These are phyloP conservation scores for Eucalyptus shirleyi DNA, from an alignment of 345 rosid genomes.

Conservation along the genomic window DNA sequence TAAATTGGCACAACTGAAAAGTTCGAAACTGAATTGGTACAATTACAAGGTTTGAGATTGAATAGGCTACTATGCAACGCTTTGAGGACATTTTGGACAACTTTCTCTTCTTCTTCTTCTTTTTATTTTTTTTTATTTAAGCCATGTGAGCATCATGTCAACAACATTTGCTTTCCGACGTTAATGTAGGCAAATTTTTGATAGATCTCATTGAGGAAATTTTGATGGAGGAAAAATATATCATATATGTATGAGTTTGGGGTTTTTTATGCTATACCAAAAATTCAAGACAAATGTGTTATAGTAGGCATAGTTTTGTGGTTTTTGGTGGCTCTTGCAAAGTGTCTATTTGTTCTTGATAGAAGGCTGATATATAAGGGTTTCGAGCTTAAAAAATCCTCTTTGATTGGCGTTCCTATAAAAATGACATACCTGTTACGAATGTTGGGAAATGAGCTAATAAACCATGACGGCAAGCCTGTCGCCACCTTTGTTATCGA, in stretches of 20 bases:
- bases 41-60: no score
- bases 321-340: background rate
- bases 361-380: background rate
- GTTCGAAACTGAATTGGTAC: fast-evolving
- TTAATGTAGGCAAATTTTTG: background rate
- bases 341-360: background rate
- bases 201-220: background rate
- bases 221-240: background rate
- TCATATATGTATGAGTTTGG: background rate
- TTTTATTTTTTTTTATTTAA: background rate
- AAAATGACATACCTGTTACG: background rate
- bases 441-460: background rate
- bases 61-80: background rate
- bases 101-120: no score
- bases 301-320: background rate
- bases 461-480: background rate
- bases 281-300: background rate
- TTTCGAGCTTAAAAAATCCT: background rate
- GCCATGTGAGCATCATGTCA: fast-evolving
- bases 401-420: background rate
- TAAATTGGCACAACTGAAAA: background rate
- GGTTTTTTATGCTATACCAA: background rate
- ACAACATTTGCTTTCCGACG: background rate
- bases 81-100: no score
- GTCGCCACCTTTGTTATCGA: background rate